phyloP scores from a whole-genome alignment of 257 asterid species.

The Forsythia viridissima region DNA sequence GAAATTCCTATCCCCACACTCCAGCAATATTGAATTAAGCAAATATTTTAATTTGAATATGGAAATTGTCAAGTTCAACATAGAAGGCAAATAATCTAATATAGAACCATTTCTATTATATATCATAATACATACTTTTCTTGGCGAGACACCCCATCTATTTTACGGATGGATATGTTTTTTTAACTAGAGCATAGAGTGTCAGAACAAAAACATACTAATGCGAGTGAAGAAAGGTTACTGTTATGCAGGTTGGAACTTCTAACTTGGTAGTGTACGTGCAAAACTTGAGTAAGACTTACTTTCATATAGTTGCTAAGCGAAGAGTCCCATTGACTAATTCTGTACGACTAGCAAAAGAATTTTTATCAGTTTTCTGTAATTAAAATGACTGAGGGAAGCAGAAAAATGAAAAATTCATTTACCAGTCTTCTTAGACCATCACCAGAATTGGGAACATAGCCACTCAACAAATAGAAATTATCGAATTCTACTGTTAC shows the following conservation, averaged over 20 bases:
- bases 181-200: neutral
- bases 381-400: neutral
- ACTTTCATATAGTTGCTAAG: conserved; percentile 89
- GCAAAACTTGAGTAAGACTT: conserved; percentile 30
- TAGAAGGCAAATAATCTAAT: neutral
- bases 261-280: conserved; percentile 9
- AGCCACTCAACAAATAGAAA: conserved; percentile 70
- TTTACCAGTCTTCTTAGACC: conserved; percentile 88
- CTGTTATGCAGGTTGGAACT: neutral
- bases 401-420: conserved; percentile 17
- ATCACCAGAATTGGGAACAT: conserved; percentile 96
- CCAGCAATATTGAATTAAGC: neutral
- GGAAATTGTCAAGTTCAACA: neutral
- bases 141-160: neutral
- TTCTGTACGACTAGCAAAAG: conserved; percentile 70
- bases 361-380: conserved; percentile 19
- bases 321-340: conserved; percentile 80
- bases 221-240: neutral
- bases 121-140: too few relatives aligned
- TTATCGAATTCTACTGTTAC: conserved; percentile 79
- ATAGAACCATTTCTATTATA: neutral
- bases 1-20: neutral
- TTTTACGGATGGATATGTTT: neutral
- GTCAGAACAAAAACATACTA: neutral
- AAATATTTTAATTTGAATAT: neutral